Base-by-base conservation (phyloP, 2,329 filamentous ascomycete species). In the Pezicula radicicola region DNA sequence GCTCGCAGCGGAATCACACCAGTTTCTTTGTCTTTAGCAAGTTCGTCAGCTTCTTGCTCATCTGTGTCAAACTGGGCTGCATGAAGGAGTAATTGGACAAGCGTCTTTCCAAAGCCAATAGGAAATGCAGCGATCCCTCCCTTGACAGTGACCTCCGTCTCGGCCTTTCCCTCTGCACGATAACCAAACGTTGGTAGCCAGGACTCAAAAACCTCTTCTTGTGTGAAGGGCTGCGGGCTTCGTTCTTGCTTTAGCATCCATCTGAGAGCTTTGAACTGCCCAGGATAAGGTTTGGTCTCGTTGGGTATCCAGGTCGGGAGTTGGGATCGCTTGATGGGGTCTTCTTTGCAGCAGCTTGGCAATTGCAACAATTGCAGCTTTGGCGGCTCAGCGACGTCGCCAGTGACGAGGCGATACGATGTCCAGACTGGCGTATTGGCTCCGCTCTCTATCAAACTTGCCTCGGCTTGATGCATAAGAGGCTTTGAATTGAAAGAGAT, bases 41-140 rank as follows among this genome's bases (percentile, higher is more conserved):
- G 33, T 8, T 45, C 18, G 16, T 13, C 1, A 47, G 25, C 7
- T 60, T 41, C 67, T 53, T 28, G 72, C 71, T 42, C 77, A 19
- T 44, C 72, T 4, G 68, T 65, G 35, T 80, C 71, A 15, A 45
- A 28, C 13, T 45, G 42, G 25, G 13, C 12, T 16, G 21, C 27
- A 28, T 28, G 42, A 28, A 86, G 75, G 8, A 87, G 65, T 1
- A 74, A 82, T 12, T 88, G 70, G 2, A 76, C 77, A 0, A 79
- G 77, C 1, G 85, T 88, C 60, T 89, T 88, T 0, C 85, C 85
- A 60, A 84, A 88, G 0, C 81, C 84, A 33, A 86, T 82, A 42
- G 81, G 74, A 60, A 87, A 83, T 2, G 83, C 83, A 33, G 87
- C 70, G 16, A 88, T 73, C 5, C 84, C 85, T 12, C 85, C 84